Conservation (phyloP, 2,329 filamentous ascomycete species). For the Hortaea werneckii region DNA sequence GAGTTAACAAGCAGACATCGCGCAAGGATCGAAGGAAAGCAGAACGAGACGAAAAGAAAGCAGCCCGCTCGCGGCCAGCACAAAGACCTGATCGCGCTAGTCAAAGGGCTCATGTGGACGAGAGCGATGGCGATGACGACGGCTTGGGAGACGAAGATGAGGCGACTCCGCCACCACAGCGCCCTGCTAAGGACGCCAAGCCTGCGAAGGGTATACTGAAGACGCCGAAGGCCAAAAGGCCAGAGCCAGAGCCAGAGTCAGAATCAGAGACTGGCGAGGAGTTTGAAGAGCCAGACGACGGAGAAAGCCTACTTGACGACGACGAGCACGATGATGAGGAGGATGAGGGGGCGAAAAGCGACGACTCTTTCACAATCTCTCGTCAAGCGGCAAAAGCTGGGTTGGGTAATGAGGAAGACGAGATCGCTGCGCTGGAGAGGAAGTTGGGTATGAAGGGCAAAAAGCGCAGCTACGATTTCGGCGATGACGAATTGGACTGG, state of each 20-base stretch:
- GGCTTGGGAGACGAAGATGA: slow-evolving; percentile 19
- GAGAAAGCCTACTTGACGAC: slow-evolving; percentile 1
- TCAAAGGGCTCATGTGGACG: slow-evolving; percentile 6
- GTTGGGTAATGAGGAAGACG: slow-evolving; percentile 71
- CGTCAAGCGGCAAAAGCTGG: slow-evolving; percentile 32
- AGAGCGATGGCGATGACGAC: slow-evolving; percentile 16
- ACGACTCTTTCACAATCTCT: slow-evolving; percentile 10
- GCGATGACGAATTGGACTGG: slow-evolving; percentile 73
- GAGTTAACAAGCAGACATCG: slow-evolving; percentile 11
- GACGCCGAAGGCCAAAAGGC: slow-evolving; percentile 14
- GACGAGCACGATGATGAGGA: neutral
- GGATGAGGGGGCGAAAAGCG: slow-evolving; percentile 2
- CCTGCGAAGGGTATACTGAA: slow-evolving; percentile 28
- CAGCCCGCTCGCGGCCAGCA: slow-evolving; percentile 21
- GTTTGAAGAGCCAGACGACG: slow-evolving; percentile 1
- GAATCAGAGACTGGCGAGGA: slow-evolving; percentile 9
- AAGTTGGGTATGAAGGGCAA: slow-evolving; percentile 73
- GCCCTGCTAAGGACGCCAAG: slow-evolving; percentile 16
- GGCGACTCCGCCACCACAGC: slow-evolving; percentile 3
- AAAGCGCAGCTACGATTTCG: slow-evolving; percentile 58
- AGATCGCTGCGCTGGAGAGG: slow-evolving; percentile 79
- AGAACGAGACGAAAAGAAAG: slow-evolving; percentile 53
- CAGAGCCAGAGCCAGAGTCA: neutral
- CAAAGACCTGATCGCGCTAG: neutral
- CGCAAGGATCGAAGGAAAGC: slow-evolving; percentile 48